These are phyloP conservation scores for Curvularia lunata DNA, from an alignment of 2,329 filamentous ascomycete species.

Conservation along the genomic window DNA sequence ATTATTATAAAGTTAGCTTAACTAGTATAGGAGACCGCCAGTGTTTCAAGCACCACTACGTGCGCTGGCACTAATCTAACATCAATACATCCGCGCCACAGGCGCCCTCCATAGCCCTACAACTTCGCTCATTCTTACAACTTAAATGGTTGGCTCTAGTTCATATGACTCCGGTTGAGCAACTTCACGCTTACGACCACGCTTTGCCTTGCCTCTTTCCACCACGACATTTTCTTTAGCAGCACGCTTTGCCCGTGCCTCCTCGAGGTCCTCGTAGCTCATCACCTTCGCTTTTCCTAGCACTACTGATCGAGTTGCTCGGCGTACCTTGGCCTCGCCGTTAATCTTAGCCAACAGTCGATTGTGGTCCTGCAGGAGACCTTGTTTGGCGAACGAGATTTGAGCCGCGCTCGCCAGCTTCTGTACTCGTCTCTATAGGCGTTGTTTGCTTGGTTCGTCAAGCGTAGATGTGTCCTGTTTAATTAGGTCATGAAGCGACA, in stretches of 20 bases:
- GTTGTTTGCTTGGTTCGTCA: too few species aligned
- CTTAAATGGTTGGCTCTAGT: too few species aligned
- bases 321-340: constrained; percentile 35
- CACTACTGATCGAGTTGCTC: constrained; percentile 30
- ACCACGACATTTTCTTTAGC: constrained; percentile 28
- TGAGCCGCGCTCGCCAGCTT: constrained; percentile 32
- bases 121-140: too few species aligned
- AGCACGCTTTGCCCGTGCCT: constrained; percentile 29
- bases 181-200: background rate
- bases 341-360: constrained; percentile 36
- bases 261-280: constrained; percentile 30
- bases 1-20: too few species aligned
- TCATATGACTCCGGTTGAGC: too few species aligned
- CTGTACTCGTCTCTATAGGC: constrained; percentile 5
- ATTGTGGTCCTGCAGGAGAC: constrained; percentile 18
- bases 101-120: too few species aligned
- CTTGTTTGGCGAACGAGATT: constrained; percentile 24
- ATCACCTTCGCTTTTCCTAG: constrained; percentile 34
- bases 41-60: too few species aligned
- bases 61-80: too few species aligned
- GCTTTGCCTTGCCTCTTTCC: constrained; percentile 9
- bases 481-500: too few species aligned
- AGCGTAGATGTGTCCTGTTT: too few species aligned
- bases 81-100: too few species aligned
- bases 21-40: too few species aligned